Evolutionary conservation across 2,329 filamentous ascomycete species (phyloP).

Genomic region (Stylonectria norvegica): DNA sequence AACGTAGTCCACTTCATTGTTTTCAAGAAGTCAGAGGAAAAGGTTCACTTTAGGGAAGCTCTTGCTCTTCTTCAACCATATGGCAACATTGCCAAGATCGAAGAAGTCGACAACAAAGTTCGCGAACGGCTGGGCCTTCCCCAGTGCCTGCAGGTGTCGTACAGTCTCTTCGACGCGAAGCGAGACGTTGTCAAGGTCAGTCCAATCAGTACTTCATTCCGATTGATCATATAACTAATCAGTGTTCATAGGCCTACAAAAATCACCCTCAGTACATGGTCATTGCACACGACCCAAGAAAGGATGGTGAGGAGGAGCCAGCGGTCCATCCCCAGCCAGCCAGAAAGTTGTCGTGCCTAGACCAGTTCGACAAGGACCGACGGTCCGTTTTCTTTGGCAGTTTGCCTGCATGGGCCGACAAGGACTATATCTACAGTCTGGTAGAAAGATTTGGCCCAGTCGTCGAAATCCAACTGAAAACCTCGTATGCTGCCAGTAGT

Average conservation of each 20-base stretch:
- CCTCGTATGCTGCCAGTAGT: conserved; percentile 14
- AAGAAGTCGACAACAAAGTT: conserved; percentile 33
- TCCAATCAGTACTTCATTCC: background rate
- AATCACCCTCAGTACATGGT: too few species aligned
- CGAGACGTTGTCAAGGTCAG: conserved; percentile 50
- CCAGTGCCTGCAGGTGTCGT: conserved; percentile 46
- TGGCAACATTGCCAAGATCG: conserved; percentile 42
- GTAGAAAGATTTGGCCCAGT: conserved; percentile 40
- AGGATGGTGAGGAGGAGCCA: conserved; percentile 8
- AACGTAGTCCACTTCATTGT: conserved; percentile 49
- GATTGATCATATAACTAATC: too few species aligned
- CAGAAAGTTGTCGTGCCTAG: conserved; percentile 12
- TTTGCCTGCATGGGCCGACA: conserved; percentile 37
- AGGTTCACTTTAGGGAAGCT: conserved; percentile 44
- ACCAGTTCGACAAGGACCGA: conserved; percentile 41
- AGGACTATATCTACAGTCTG: conserved; percentile 35
- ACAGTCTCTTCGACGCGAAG: conserved; percentile 47
- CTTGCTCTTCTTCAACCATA: conserved; percentile 39
- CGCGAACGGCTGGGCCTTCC: conserved; percentile 34
- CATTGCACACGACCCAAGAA: conserved; percentile 9
- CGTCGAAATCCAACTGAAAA: conserved; percentile 12
- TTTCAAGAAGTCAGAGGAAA: conserved; percentile 33
- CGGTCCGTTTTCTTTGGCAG: conserved; percentile 48
- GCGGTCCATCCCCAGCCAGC: conserved; percentile 2
- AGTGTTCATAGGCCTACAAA: too few species aligned